Evolutionary conservation across 2,329 filamentous ascomycete genomes (phyloP).

Genomic region (Macrophomina phaseolina): DNA sequence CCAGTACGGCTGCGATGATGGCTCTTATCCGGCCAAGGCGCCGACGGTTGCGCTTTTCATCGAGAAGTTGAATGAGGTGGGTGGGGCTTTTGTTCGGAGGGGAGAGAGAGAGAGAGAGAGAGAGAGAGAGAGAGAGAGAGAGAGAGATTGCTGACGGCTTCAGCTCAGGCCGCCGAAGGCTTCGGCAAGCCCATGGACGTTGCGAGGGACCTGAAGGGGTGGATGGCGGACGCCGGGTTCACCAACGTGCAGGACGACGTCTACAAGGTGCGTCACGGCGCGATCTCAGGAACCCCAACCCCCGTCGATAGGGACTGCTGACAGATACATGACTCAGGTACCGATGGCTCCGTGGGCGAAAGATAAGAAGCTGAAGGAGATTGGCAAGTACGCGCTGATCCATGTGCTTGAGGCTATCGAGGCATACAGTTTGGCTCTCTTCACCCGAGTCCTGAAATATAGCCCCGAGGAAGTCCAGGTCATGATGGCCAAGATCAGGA

Average conservation of each 20-base stretch:
- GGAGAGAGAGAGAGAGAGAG: too few relatives aligned
- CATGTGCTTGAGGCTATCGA: slow-evolving; percentile 47
- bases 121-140: too few relatives aligned
- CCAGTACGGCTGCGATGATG: slow-evolving; percentile 21
- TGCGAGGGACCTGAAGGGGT: slow-evolving; percentile 46
- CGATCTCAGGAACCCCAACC: too few relatives aligned
- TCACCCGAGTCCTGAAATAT: slow-evolving; percentile 35
- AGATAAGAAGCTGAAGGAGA: slow-evolving; percentile 42
- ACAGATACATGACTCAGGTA: slow-evolving; percentile 33
- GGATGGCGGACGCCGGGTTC: slow-evolving; percentile 60
- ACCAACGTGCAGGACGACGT: slow-evolving; percentile 56
- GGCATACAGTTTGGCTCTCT: slow-evolving; percentile 43
- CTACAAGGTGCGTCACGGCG: slow-evolving; percentile 30
- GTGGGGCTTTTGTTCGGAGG: not conserved
- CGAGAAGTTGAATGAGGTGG: slow-evolving; percentile 1
- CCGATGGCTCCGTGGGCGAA: slow-evolving; percentile 36
- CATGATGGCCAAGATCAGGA: slow-evolving; percentile 10
- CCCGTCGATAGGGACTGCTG: too few relatives aligned
- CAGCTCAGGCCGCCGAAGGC: not conserved
- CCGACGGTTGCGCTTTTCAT: slow-evolving; percentile 33
- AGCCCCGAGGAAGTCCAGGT: slow-evolving; percentile 20
- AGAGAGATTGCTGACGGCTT: slow-evolving; percentile 4
- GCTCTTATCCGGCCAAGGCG: slow-evolving; percentile 33
- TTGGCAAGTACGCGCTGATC: slow-evolving; percentile 37
- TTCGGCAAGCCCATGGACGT: slow-evolving; percentile 44